Base-by-base conservation (phyloP, 2,329 filamentous ascomycete species). In the Magnaporthiopsis incrustans region DNA sequence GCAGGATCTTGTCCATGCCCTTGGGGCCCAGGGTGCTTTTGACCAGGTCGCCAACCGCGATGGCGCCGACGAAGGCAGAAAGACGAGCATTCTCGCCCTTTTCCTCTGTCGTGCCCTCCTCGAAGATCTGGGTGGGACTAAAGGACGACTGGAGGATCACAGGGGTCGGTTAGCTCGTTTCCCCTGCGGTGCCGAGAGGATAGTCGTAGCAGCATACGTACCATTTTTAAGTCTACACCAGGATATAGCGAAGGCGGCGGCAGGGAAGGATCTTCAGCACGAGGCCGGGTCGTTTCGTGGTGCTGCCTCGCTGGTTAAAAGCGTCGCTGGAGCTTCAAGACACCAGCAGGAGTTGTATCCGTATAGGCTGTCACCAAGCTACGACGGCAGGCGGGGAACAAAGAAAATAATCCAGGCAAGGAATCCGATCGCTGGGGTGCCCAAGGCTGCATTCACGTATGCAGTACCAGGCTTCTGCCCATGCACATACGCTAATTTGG, bases 81-180 rank as follows among this genome's bases (percentile, higher is more conserved):
- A 98, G 89, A 85, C 94, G 92, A 73, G 95, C 94, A 90, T 98
- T 98, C 82, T 98, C 94, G 73, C 95, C 95, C 82, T 97, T 98
- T 82, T 98, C 94, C 80, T 98, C 92, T 65, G 90, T 95, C 70
- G 96, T 95, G 76, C 96, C 93, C 78, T 97, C 92, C 73, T 92
- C 91, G 79, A 98, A 98, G 82, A 98, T 98, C 80, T 98, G 94
- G 68, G 92, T 97, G 73, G 94, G 93, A 80, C 92, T 95, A 77
- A 89, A 89, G 71, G 85, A 88, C 69, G 78, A 74, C 80, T 80
- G 70, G 62, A 58, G 35, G 44, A 38, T 26, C 18, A 61, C 8
- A 26, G 33, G 5, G 14, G 32, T 22, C 22, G 44, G 44, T 53
- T 59, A 27, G 30, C 14, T 59, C 0, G 22, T 53, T n/a, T 25